Evolutionary conservation across 768 basidiomycete species (phyloP).

Genomic region (Lyophyllum decastes): DNA sequence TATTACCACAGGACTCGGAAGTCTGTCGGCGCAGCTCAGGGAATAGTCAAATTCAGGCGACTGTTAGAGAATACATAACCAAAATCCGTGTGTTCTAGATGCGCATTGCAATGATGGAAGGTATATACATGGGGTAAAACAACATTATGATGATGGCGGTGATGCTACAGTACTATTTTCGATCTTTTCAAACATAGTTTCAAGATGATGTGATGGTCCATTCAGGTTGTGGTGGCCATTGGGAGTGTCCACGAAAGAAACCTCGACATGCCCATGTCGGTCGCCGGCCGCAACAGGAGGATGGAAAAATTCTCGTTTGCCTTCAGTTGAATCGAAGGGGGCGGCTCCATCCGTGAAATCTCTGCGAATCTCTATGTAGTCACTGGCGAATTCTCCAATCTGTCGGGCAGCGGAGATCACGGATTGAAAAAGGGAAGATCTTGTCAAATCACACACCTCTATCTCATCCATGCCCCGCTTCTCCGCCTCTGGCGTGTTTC

Average conservation of each 20-base stretch:
- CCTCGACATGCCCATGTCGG: constrained; percentile 38
- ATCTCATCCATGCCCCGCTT: constrained; percentile 69
- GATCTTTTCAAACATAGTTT: constrained; percentile 31
- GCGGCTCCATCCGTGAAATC: constrained; percentile 59
- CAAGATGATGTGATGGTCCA: constrained; percentile 14
- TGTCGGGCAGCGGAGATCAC: constrained; percentile 19
- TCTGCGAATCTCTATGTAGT: constrained; percentile 70
- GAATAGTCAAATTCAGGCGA: too few relatives aligned
- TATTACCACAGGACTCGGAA: too few relatives aligned
- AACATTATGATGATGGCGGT: constrained; percentile 10
- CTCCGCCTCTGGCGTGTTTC: constrained; percentile 57
- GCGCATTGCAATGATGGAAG: constrained; percentile 6
- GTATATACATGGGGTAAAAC: constrained; percentile 14
- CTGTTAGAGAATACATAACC: too few relatives aligned
- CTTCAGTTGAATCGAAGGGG: constrained; percentile 33
- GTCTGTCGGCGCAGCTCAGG: too few relatives aligned
- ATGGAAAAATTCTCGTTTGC: constrained; percentile 20
- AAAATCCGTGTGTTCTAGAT: constrained; percentile 6
- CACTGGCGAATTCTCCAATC: constrained; percentile 71
- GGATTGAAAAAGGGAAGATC: background rate
- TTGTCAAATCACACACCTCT: constrained; percentile 46
- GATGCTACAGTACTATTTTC: constrained; percentile 22
- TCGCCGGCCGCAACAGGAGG: constrained; percentile 36
- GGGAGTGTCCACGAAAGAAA: constrained; percentile 20
- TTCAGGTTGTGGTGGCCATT: constrained; percentile 2